These are phyloP conservation scores for Tetrapisispora taiwanensis DNA, from an alignment of 805 yeast genomes.

Conservation along the genomic window DNA sequence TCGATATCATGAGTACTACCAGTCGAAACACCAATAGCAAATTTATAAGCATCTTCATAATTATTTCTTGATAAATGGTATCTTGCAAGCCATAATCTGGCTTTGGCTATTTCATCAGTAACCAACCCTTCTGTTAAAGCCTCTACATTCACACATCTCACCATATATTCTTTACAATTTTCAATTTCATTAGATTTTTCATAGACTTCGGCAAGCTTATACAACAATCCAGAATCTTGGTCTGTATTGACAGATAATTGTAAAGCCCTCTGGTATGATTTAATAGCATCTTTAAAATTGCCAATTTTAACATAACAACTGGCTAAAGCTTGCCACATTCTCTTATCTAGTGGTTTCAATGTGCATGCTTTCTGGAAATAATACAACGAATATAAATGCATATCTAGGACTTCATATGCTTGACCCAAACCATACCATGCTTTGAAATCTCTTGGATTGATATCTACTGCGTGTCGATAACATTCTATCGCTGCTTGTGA, in stretches of 20 bases:
- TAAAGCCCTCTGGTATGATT: slow-evolving; percentile 72
- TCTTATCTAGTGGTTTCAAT: slow-evolving; percentile 74
- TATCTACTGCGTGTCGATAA: slow-evolving; percentile 85
- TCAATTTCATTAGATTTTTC: slow-evolving; percentile 43
- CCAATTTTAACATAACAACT: slow-evolving; percentile 76
- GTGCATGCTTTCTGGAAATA: slow-evolving; percentile 88
- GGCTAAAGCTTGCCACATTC: slow-evolving; percentile 96
- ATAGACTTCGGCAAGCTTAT: slow-evolving; percentile 57
- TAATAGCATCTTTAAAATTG: slow-evolving; percentile 61
- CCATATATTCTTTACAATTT: slow-evolving; percentile 54
- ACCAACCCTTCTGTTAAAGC: slow-evolving; percentile 50
- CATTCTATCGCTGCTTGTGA: slow-evolving; percentile 97
- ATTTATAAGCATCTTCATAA: slow-evolving; percentile 59
- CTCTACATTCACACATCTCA: slow-evolving; percentile 45
- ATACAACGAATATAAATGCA: slow-evolving; percentile 85
- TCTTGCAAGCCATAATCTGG: slow-evolving; percentile 79
- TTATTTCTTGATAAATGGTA: slow-evolving; percentile 46
- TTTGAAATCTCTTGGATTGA: slow-evolving; percentile 77
- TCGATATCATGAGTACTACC: slow-evolving; percentile 83
- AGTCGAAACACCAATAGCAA: slow-evolving; percentile 58
- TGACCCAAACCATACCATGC: slow-evolving; percentile 99
- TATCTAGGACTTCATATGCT: slow-evolving; percentile 92
- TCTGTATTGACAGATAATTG: slow-evolving; percentile 42
- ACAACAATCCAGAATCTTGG: slow-evolving; percentile 42
- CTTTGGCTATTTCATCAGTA: slow-evolving; percentile 66